Evolutionary conservation across 1,284 basidiomycete genomes (phyloP).

Genomic region (Microbotryum saponariae): DNA sequence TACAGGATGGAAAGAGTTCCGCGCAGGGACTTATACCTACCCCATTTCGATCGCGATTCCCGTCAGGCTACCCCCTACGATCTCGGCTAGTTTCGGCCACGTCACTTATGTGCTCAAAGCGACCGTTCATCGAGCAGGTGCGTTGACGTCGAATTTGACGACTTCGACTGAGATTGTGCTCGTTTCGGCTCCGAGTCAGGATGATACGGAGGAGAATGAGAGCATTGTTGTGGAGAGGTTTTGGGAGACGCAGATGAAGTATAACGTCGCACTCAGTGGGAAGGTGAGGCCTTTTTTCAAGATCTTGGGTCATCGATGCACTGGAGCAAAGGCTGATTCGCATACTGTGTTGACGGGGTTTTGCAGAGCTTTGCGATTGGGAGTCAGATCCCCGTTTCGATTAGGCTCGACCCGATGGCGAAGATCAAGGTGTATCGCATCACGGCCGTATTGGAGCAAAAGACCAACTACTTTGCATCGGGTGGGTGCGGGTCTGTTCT

Average conservation of each 20-base stretch:
- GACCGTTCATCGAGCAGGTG: conserved; percentile 71
- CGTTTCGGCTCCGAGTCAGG: conserved; percentile 58
- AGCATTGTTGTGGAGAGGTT: conserved; percentile 77
- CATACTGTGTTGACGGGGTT: not conserved
- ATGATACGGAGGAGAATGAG: conserved; percentile 59
- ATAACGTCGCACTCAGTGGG: conserved; percentile 66
- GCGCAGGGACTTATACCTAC: conserved; percentile 83
- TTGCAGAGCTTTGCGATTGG: conserved; percentile 65
- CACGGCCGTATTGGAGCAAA: conserved; percentile 66
- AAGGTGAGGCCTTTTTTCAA: conserved; percentile 40
- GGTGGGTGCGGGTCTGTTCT: conserved; percentile 17
- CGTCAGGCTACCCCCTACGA: conserved; percentile 66
- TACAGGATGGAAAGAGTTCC: conserved; percentile 71
- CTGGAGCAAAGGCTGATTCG: no score
- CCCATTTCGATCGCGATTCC: conserved; percentile 87
- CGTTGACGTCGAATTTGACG: conserved; percentile 66
- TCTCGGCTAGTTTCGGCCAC: conserved; percentile 69
- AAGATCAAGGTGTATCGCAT: conserved; percentile 79
- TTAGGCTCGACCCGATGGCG: conserved; percentile 73
- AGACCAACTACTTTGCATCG: conserved; percentile 44
- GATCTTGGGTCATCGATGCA: conserved; percentile 19
- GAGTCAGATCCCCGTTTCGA: conserved; percentile 67
- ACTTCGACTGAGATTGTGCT: conserved; percentile 67
- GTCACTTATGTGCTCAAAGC: conserved; percentile 77
- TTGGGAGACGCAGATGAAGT: conserved; percentile 88